phyloP scores from a whole-genome alignment of 164 flowering plant genomes.

The Vitis rotundifolia region DNA sequence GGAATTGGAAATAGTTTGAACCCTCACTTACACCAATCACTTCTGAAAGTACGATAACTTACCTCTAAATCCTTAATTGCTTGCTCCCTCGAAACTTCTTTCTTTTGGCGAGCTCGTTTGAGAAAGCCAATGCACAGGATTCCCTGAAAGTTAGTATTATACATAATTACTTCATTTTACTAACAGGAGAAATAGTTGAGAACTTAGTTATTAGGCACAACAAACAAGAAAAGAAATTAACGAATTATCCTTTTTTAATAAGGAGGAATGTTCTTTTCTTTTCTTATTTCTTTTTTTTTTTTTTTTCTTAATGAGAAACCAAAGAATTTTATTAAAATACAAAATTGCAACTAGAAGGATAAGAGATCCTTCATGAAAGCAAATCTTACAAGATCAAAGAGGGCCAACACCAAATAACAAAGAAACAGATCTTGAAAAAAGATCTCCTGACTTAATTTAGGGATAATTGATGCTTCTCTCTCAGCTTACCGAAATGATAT shows the following conservation, averaged over 20 bases:
- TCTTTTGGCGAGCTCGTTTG: slow-evolving; percentile 75
- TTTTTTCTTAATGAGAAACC: too few relatives aligned
- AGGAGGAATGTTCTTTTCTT: too few relatives aligned
- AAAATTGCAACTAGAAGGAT: too few relatives aligned
- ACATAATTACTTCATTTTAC: background rate
- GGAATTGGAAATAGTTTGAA: background rate
- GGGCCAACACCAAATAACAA: too few relatives aligned
- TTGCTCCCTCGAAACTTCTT: slow-evolving; percentile 73
- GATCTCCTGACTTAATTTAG: background rate
- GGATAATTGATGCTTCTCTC: background rate
- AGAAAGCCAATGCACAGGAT: slow-evolving; percentile 78
- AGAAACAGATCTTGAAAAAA: background rate
- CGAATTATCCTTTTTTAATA: too few relatives aligned
- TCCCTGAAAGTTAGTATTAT: slow-evolving; percentile 41
- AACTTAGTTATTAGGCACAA: background rate
- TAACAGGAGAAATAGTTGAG: background rate
- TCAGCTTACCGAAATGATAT: slow-evolving; percentile 59
- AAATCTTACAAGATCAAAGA: too few relatives aligned
- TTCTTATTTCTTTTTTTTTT: too few relatives aligned
- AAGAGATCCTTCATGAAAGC: too few relatives aligned
- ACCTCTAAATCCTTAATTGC: slow-evolving; percentile 86
- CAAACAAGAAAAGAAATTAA: too few relatives aligned
- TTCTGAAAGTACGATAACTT: slow-evolving; percentile 10
- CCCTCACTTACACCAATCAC: background rate
- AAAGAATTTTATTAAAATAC: too few relatives aligned